Evolutionary conservation across 306 rosid species (phyloP), one percentile per base, ranked within the genome.

Genomic region (Rosa chinensis): DNA sequence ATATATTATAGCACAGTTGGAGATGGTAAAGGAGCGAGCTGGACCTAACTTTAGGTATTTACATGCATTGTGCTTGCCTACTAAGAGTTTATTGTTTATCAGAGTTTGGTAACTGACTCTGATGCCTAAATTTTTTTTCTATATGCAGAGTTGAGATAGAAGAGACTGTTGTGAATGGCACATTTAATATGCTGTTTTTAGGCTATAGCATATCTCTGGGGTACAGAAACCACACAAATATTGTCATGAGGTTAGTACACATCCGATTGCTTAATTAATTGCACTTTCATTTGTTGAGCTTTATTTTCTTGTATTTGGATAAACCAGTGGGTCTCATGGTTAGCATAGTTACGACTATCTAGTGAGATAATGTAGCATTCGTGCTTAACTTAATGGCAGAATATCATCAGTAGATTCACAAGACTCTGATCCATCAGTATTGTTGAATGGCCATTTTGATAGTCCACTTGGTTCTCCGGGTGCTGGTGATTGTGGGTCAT

Each of bases 391-490:
- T 74, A 76, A 74, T 59, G 78, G 74, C 87, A 96, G 99, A 88
- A 86, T 96, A 76, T 88, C 96, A 35, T 83, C 99, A 3, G 66
- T 72, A 64, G 88, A 91, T 71, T 90, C 96, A 35, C 83, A 82
- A 74, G 96, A 91, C 53, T 84, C 88, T 35, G 96, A 93, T 79
- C 88, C 96, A 10, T 93, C 99, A 23, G 92, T 96, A 81, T 77
- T 96, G 81, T 78, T 96, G 81, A 96, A 96, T 48, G 98, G 90
- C 3, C 99, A 96, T 88, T 96, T 90, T 77, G 99, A 96, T 78
- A 84, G 97, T 81, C 92, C 99, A 49, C 98, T 93, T 77, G 94
- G 94, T 86, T 96, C 99, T 72, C 99, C 99, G 5, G 99, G 99
- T 25, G 99, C 99, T 43, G 94, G 83, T 81, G 99, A 96, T 83